Evolutionary conservation across 805 yeast genomes (phyloP), one percentile per base, ranked within the genome.

Genomic region (Candida odintsovae): DNA sequence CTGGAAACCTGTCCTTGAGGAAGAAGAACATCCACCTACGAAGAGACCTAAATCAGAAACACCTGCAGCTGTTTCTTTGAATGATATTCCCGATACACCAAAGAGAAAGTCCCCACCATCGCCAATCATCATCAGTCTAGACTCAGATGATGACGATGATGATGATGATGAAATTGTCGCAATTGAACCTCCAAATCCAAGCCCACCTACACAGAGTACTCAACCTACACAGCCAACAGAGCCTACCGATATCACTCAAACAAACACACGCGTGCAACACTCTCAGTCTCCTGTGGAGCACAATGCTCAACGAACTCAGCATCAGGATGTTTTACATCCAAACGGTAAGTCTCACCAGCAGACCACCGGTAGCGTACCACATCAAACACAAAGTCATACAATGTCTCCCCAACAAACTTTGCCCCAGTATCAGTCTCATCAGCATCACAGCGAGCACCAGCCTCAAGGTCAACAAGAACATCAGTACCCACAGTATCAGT

Each of bases 1-100:
- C 0, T 92, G 97, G 96, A 65, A 59, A 3, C 72, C 73, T 1
- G 49, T 69, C 25, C 44, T 43, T 38, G 63, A 55, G 38, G 62
- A 62, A 10, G 58, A 54, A 7, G 60, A 57, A 16, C 57, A 46
- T 6, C 39, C 39, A 13, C 39, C 18, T n/a, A 6, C n/a, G 25
- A 36, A 36, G 25, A 36, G n/a, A 20, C 16, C 39, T 12, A 36
- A 36, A 36, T 36, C 39, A 11, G 46, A 47, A 16, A 33, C 47
- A 12, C 40, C 52, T 9, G 38, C 22, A 36, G 36, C 46, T 22
- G 40, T 21, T 23, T 35, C 40, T 6, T 10, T 41, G n/a, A 26
- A 42, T 22, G 45, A 44, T 20, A 36, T 11, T 4, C 23, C 39
- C 3, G 19, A 12, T 21, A 36, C 28, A 3, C 38, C 36, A 5